Evolutionary conservation across 2,329 filamentous ascomycete genomes (phyloP).

Genomic region (Bipolaris bicolor): DNA sequence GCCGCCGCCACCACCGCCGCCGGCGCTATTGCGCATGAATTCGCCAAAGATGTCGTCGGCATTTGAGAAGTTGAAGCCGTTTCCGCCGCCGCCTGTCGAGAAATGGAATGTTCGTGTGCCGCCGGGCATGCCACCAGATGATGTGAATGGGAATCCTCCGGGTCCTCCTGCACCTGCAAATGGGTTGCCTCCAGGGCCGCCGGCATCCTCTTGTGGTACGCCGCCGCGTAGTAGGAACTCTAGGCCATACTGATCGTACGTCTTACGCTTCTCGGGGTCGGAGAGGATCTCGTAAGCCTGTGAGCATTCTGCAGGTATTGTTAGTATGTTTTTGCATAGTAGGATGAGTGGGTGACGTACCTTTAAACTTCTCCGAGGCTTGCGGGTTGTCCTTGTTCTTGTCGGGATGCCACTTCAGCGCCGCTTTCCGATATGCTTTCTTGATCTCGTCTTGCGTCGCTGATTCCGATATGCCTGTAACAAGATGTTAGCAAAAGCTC

Average conservation of each 20-base stretch:
- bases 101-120: constrained; percentile 69
- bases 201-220: constrained; percentile 61
- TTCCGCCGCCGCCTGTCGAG: constrained; percentile 61
- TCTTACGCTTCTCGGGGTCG: constrained; percentile 94
- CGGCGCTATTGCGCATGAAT: constrained; percentile 71
- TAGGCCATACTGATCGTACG: constrained; percentile 92
- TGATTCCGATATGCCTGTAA: constrained; percentile 69
- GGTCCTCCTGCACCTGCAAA: constrained; percentile 50
- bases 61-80: constrained; percentile 81
- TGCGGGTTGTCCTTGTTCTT: constrained; percentile 93
- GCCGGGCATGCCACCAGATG: constrained; percentile 63
- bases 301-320: constrained; percentile 71
- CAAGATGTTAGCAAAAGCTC: constrained; percentile 26
- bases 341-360: constrained; percentile 43
- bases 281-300: constrained; percentile 98
- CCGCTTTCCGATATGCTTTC: constrained; percentile 90
- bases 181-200: constrained; percentile 48
- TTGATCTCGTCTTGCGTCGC: constrained; percentile 95
- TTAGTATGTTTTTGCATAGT: constrained; percentile 19
- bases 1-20: constrained; percentile 59
- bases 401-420: constrained; percentile 92
- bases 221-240: constrained; percentile 89
- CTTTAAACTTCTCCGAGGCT: constrained; percentile 92
- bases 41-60: constrained; percentile 84
- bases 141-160: constrained; percentile 60